Evolutionary conservation across 345 rosid genomes (phyloP), one percentile per base, ranked within the genome.

Genomic region (Dipteronia dyeriana): DNA sequence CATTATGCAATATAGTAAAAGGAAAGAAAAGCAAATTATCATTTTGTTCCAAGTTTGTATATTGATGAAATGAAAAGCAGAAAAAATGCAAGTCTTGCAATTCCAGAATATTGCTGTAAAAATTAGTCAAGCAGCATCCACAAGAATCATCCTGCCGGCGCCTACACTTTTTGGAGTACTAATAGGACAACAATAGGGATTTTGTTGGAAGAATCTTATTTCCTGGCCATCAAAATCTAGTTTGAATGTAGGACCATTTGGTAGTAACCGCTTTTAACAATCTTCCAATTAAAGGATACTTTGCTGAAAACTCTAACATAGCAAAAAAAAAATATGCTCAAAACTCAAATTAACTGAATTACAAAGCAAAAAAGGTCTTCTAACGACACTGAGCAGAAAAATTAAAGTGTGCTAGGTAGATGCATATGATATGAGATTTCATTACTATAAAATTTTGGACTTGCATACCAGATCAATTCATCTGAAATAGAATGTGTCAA

Each of bases 381-480:
- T 8, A 20, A 45, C 43, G 62, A 57, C 70, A 51, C 17, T 34
- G 2, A 53, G 19, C 29, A 53, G 72, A 25, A 78, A 61, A 16
- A 19, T 34, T 57, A 1, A 57, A 57, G 49, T 45, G 63, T 29
- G 57, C 17, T 20, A 31, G 57, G 20, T 20, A 43, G 61, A 20
- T 51, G 73, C 45, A 73, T 31, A 22, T 39, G 67, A 80, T 23
- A 22, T 47, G 62, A 80, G 19, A 77, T 64, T 11, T 45, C 54
- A 69, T 25, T 22, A 39, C 7, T 26, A 47, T 12, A 26, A 72
- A 11, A n/a, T 43, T 45, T 57, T 39, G 57, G n/a, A 25, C 16
- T 71, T 17, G 19, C 84, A 9, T 86, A 93, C 98, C 98, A 92
- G 57, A 93, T 91, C n/a, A 87, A 72, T 80, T 95, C 96, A 71